These are phyloP conservation scores for Calonectria hawksworthii DNA, from an alignment of 2,329 filamentous ascomycete genomes.

Conservation along the genomic window DNA sequence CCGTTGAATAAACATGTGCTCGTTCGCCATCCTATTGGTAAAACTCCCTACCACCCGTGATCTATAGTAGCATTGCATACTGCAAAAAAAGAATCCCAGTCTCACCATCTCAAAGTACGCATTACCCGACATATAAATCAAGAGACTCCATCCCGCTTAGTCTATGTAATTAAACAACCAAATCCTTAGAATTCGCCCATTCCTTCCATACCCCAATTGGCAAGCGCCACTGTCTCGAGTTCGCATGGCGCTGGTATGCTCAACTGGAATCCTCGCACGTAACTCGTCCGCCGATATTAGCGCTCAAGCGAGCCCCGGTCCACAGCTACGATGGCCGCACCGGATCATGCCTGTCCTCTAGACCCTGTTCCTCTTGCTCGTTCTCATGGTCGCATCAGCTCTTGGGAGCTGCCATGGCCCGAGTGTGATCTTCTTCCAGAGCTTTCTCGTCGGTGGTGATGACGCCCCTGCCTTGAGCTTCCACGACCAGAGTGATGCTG, in stretches of 20 bases:
- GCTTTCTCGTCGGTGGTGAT: constrained; percentile 1
- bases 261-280: constrained; percentile 12
- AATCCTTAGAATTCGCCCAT: constrained; percentile 3
- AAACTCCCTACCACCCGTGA: neutral
- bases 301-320: neutral
- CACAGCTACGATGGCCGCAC: neutral
- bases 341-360: neutral
- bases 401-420: constrained; percentile 11
- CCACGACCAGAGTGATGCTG: neutral
- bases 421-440: neutral
- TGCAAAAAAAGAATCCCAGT: neutral
- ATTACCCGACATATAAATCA: constrained; percentile 3
- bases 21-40: neutral
- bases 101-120: neutral
- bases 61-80: neutral
- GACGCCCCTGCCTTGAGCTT: neutral
- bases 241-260: neutral
- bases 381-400: constrained; percentile 20
- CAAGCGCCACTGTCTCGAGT: constrained; percentile 13
- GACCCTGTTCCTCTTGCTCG: neutral
- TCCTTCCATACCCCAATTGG: neutral
- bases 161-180: constrained; percentile 17
- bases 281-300: constrained; percentile 9
- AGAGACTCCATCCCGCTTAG: neutral
- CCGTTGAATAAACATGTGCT: neutral